phyloP scores from a whole-genome alignment of 1,284 basidiomycete species.

The Agroathelia rolfsii region DNA sequence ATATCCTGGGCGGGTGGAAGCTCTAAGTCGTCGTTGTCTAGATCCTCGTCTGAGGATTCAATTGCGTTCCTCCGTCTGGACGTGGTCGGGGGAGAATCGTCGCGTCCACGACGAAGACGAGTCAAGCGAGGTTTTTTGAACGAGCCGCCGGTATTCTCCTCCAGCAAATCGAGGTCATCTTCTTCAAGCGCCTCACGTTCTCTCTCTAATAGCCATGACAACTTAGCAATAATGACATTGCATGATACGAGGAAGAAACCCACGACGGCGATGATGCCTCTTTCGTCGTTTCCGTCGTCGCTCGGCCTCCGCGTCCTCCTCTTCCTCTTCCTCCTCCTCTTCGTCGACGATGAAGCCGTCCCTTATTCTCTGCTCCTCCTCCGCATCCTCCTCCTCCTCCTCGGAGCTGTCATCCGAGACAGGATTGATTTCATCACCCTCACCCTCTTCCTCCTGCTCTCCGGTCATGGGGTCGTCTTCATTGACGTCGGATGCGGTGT shows the following conservation, averaged over 20 bases:
- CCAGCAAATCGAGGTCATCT: slow-evolving; percentile 89
- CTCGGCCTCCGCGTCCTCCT: slow-evolving; percentile 49
- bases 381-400: slow-evolving; percentile 76
- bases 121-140: slow-evolving; percentile 58
- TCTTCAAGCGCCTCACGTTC: slow-evolving; percentile 82
- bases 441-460: slow-evolving; percentile 40
- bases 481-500: slow-evolving; percentile 20
- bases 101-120: slow-evolving; percentile 63
- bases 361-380: slow-evolving; percentile 62
- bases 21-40: slow-evolving; percentile 47
- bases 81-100: slow-evolving; percentile 57
- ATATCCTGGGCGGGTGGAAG: slow-evolving; percentile 57
- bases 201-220: slow-evolving; percentile 26
- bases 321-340: slow-evolving; percentile 63
- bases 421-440: slow-evolving; percentile 36
- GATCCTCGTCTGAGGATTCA: slow-evolving; percentile 65
- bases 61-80: slow-evolving; percentile 48
- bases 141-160: slow-evolving; percentile 86
- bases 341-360: slow-evolving; percentile 86
- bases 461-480: slow-evolving; percentile 50
- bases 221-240: slow-evolving; percentile 9
- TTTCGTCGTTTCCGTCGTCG: slow-evolving; percentile 57
- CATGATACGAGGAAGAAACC: slow-evolving; percentile 17
- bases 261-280: slow-evolving; percentile 56
- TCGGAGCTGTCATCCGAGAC: slow-evolving; percentile 77